Evolutionary conservation across 2,329 filamentous ascomycete species (phyloP).

Genomic region (Fusarium mundagurra): DNA sequence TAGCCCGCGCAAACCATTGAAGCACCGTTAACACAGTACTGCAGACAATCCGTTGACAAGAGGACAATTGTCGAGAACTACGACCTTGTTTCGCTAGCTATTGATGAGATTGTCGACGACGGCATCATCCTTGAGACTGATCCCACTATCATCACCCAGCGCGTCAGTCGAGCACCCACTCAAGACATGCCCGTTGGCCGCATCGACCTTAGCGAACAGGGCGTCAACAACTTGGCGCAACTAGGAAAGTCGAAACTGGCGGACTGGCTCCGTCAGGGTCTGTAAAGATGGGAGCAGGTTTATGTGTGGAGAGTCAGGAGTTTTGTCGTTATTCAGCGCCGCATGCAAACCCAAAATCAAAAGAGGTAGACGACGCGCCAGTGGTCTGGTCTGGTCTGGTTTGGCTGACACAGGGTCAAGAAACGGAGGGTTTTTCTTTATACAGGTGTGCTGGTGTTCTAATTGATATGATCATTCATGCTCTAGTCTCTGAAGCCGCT

Average conservation of each 20-base stretch:
- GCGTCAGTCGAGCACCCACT: slow-evolving; percentile 90
- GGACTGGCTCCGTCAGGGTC: slow-evolving; percentile 87
- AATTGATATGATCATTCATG: slow-evolving; percentile 52
- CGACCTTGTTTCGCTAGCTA: slow-evolving; percentile 90
- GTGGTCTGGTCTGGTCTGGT: slow-evolving; percentile 31
- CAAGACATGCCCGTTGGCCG: slow-evolving; percentile 93
- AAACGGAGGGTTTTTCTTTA: slow-evolving; percentile 28
- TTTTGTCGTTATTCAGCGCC: slow-evolving; percentile 45
- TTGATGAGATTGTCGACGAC: slow-evolving; percentile 95
- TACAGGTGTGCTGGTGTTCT: slow-evolving; percentile 43
- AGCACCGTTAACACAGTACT: slow-evolving; percentile 12
- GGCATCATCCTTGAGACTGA: slow-evolving; percentile 98
- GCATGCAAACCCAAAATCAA: slow-evolving; percentile 39
- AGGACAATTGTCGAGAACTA: slow-evolving; percentile 99
- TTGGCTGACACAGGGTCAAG: slow-evolving; percentile 33
- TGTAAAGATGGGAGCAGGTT: slow-evolving; percentile 57
- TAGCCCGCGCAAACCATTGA: neutral
- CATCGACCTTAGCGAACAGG: slow-evolving; percentile 95
- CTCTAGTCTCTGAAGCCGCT: slow-evolving; percentile 71
- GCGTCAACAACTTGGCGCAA: slow-evolving; percentile 91
- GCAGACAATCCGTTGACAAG: slow-evolving; percentile 94
- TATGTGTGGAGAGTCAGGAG: slow-evolving; percentile 35
- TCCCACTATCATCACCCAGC: slow-evolving; percentile 89
- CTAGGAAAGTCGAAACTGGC: slow-evolving; percentile 92
- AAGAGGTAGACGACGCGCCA: slow-evolving; percentile 34